Conservation (phyloP, 2,329 filamentous ascomycete genomes). For the Biscogniauxia sp. region DNA sequence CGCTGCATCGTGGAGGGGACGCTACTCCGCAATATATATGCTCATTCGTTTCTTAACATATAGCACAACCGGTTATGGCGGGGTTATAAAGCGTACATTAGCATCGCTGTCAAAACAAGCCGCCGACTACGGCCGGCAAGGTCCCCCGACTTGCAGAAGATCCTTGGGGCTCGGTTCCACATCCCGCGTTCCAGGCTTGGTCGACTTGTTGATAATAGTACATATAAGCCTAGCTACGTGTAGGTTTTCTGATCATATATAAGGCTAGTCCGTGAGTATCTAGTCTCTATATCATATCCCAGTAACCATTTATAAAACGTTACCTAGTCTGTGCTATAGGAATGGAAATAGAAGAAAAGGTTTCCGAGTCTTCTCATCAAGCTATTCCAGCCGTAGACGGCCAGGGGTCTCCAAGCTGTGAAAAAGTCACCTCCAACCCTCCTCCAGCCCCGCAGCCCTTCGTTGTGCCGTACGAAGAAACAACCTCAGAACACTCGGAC, state of each 20-base stretch:
- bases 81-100: background rate
- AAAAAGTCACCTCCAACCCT: slow-evolving; percentile 19
- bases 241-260: background rate
- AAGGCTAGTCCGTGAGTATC: background rate
- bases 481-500: slow-evolving; percentile 20
- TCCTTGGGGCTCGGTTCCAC: background rate
- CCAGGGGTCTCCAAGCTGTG: slow-evolving; percentile 11
- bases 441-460: slow-evolving; percentile 25
- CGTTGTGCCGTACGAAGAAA: slow-evolving; percentile 16
- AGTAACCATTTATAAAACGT: background rate
- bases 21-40: background rate
- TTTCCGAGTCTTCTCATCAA: background rate
- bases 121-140: background rate
- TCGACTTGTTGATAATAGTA: background rate
- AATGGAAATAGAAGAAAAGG: slow-evolving; percentile 15
- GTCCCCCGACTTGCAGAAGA: background rate
- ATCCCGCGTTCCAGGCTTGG: background rate
- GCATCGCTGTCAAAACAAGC: background rate
- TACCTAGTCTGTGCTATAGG: background rate
- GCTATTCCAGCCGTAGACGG: slow-evolving; percentile 5
- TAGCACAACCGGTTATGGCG: background rate
- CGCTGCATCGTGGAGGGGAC: background rate
- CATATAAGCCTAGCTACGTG: background rate
- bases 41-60: background rate
- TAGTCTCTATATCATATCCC: background rate